Percentiles rank a stretch among this genome's conserved stretches.
These are phyloP conservation scores for Paecilomyces sp. DNA, from an alignment of 2,329 filamentous ascomycete genomes.

Conservation along the genomic window DNA sequence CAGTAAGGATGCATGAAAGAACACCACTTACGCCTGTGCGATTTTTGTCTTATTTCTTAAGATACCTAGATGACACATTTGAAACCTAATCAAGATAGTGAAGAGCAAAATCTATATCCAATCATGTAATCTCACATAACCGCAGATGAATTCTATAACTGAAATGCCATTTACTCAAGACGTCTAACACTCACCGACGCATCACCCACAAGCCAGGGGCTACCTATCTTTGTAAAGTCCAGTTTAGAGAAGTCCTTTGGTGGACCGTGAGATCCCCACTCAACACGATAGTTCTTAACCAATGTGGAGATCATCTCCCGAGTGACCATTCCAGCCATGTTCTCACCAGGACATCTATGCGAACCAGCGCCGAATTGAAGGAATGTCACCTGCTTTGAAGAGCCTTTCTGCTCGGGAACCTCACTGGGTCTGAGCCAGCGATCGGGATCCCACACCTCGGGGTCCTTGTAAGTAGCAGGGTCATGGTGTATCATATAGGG, in stretches of 20 bases:
- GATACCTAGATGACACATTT: not conserved
- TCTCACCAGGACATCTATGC: slow-evolving; percentile 10
- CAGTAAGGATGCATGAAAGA: not conserved
- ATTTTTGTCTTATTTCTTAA: not conserved
- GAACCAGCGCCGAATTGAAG: slow-evolving; percentile 8
- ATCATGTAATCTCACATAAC: not conserved
- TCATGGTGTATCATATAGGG: slow-evolving; percentile 9
- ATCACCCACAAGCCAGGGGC: slow-evolving; percentile 8
- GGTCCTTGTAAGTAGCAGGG: slow-evolving; percentile 5
- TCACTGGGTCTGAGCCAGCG: slow-evolving; percentile 7
- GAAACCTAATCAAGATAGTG: not conserved
- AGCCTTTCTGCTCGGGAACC: slow-evolving; percentile 5
- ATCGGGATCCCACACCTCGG: slow-evolving; percentile 6
- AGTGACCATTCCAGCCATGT: slow-evolving; percentile 8
- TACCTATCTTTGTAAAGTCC: slow-evolving; percentile 10
- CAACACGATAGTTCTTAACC: slow-evolving; percentile 5
- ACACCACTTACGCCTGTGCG: not conserved
- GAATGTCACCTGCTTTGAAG: slow-evolving; percentile 4
- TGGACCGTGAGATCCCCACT: slow-evolving; percentile 3
- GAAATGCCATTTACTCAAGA: not conserved
- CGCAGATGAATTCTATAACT: not conserved
- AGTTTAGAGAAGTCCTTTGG: slow-evolving; percentile 5
- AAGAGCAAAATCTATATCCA: not conserved
- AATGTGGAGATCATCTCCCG: slow-evolving; percentile 5
- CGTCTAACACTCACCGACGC: slow-evolving; percentile 5